These are phyloP conservation scores for Simmondsia chinensis DNA, from an alignment of 148 eudicot species.

Conservation along the genomic window DNA sequence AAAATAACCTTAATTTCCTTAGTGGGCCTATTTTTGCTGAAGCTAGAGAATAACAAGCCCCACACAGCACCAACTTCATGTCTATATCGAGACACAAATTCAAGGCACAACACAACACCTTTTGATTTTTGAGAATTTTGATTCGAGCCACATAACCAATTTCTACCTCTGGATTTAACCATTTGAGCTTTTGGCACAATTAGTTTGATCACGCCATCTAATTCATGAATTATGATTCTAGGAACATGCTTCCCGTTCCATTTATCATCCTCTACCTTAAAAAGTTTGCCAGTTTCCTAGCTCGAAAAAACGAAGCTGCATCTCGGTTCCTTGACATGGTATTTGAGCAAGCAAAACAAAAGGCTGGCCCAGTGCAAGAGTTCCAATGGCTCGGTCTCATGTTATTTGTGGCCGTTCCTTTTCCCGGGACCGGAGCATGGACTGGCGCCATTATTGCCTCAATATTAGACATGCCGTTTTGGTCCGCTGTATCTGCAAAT, in stretches of 20 bases:
- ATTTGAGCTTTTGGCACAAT: slow-evolving; percentile 1
- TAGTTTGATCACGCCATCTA: no score
- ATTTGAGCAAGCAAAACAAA: slow-evolving; percentile 62
- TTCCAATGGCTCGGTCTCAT: slow-evolving; percentile 96
- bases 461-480: slow-evolving; percentile 84
- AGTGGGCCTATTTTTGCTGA: no score
- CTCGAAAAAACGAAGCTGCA: slow-evolving; percentile 41
- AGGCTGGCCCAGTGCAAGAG: slow-evolving; percentile 81
- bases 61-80: no score
- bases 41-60: no score
- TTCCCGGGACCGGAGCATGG: slow-evolving; percentile 98
- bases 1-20: no score
- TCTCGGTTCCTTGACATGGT: slow-evolving; percentile 47
- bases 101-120: no score
- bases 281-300: slow-evolving; percentile 58
- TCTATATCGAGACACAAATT: no score
- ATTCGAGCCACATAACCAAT: no score
- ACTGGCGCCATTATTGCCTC: slow-evolving; percentile 89
- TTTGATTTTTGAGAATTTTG: no score
- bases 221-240: slow-evolving; percentile 14
- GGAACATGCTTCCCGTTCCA: slow-evolving; percentile 97
- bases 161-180: no score
- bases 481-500: slow-evolving; percentile 78
- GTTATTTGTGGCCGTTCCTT: slow-evolving; percentile 96
- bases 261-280: slow-evolving; percentile 78